Evolutionary conservation across 2,329 filamentous ascomycete species (phyloP), one percentile per base, ranked within the genome.

Genomic region (Ophiostoma populinum): DNA sequence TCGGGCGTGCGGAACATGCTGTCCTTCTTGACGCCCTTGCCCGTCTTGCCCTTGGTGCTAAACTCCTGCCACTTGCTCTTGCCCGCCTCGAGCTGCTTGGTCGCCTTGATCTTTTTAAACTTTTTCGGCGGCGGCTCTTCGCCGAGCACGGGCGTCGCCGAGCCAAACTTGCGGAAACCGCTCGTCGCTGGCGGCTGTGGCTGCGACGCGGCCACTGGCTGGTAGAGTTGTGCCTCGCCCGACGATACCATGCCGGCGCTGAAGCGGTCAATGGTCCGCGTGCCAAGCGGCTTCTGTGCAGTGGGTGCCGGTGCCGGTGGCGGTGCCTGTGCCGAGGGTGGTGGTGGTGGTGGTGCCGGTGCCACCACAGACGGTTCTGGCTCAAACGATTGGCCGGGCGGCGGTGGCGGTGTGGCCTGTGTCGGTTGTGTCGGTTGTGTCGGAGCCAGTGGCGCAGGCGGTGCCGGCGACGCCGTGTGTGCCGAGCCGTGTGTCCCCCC

Each of bases 41-140:
- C 70, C 43, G 72, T 62, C 51, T 82, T 86, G 31, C 66, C 69
- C 54, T 92, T 93, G 49, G 67, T 65, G 44, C 75, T 80, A 55
- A 93, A 98, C 43, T 92, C 81, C 52, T 94, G 80, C 90, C 90
- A 98, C 52, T 90, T 93, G 50, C 61, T 80, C 63, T 93, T 92
- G 50, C 80, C 78, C 43, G 75, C 80, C 59, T 95, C 87, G 17
- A 95, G 67, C 52, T 92, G 82, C 54, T 86, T 90, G 42, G 77
- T 90, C 33, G 85, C 81, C 57, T 86, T 90, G 51, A 83, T 86
- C 48, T 87, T 87, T 60, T 92, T 93, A 39, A 87, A 70, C 55
- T 80, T 79, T 52, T 80, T 77, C 9, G 75, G 70, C 32, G 76
- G 70, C 54, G 87, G 90, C 49, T 80, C 77, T 45, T 67, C 70